A percentile compares a stretch with the other conserved stretches of the same genome.
Conservation (phyloP, 371 early-diverging fungal genomes). For the Lichtheimia corymbifera region DNA sequence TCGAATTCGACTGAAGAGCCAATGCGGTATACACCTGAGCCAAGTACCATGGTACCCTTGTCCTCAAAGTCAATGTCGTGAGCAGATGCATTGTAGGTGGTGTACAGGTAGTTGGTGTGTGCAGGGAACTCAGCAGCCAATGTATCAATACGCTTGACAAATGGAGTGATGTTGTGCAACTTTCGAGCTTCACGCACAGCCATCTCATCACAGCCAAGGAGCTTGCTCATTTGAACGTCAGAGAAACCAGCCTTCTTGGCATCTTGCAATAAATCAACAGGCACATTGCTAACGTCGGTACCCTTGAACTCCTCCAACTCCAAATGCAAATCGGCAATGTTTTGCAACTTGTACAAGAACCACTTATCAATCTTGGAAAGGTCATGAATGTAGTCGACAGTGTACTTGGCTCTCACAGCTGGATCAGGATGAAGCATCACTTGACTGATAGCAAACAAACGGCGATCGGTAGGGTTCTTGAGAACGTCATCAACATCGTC, state of each 20-base stretch:
- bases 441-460: conserved; percentile 86
- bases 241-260: conserved; percentile 92
- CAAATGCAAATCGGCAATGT: conserved; percentile 72
- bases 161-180: conserved; percentile 71
- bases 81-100: conserved; percentile 84
- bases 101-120: conserved; percentile 90
- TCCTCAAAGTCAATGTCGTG: conserved; percentile 85
- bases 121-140: conserved; percentile 93
- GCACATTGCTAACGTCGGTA: conserved; percentile 46
- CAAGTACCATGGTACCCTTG: conserved; percentile 89
- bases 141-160: conserved; percentile 90
- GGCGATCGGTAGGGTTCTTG: conserved; percentile 82
- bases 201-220: conserved; percentile 58
- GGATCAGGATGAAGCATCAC: conserved; percentile 71
- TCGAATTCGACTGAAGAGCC: conserved; percentile 94
- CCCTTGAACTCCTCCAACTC: conserved; percentile 41
- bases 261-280: conserved; percentile 53
- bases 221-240: conserved; percentile 78
- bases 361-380: conserved; percentile 92
- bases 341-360: conserved; percentile 92
- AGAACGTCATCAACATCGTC: conserved; percentile 73
- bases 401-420: conserved; percentile 63
- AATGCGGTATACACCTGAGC: conserved; percentile 94
- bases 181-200: conserved; percentile 72
- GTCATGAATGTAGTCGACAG: conserved; percentile 81